phyloP scores from a whole-genome alignment of 768 basidiomycete species.

The Pleurotus ostreatus region DNA sequence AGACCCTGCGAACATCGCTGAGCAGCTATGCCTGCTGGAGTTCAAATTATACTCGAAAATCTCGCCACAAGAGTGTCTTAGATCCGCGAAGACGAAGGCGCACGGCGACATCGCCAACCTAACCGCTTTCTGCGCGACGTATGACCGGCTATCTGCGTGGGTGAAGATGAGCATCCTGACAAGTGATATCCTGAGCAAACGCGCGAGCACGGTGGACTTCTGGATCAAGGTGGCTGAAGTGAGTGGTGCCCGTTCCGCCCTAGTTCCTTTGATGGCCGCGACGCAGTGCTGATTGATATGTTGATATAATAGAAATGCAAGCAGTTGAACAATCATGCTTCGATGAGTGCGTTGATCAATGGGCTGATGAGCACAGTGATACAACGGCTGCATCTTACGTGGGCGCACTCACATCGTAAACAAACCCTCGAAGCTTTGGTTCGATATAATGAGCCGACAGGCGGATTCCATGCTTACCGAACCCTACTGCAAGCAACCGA shows the following conservation, averaged over 20 bases:
- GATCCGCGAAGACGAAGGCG: conserved; percentile 45
- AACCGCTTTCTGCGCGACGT: conserved; percentile 50
- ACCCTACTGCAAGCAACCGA: conserved; percentile 41
- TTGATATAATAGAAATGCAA: conserved; percentile 54
- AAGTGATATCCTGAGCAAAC: conserved; percentile 44
- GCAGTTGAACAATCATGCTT: conserved; percentile 58
- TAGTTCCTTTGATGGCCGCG: not conserved
- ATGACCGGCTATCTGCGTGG: conserved; percentile 64
- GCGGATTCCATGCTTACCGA: conserved; percentile 56
- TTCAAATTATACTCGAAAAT: conserved; percentile 66
- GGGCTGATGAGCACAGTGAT: conserved; percentile 60
- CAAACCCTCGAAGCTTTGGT: conserved; percentile 46
- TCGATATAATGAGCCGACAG: conserved; percentile 55
- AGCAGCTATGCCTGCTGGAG: conserved; percentile 80
- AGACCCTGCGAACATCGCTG: conserved; percentile 67
- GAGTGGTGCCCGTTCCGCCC: conserved; percentile 15
- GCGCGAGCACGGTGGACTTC: conserved; percentile 59
- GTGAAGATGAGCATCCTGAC: conserved; percentile 61
- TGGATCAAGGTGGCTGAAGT: conserved; percentile 83
- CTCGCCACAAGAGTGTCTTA: conserved; percentile 69
- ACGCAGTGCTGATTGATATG: conserved; percentile 3
- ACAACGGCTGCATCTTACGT: conserved; percentile 54
- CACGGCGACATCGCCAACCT: conserved; percentile 39
- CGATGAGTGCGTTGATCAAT: conserved; percentile 62
- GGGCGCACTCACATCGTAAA: conserved; percentile 58